Conservation (phyloP, 441 rosid genomes). For the Adansonia gregorii region DNA sequence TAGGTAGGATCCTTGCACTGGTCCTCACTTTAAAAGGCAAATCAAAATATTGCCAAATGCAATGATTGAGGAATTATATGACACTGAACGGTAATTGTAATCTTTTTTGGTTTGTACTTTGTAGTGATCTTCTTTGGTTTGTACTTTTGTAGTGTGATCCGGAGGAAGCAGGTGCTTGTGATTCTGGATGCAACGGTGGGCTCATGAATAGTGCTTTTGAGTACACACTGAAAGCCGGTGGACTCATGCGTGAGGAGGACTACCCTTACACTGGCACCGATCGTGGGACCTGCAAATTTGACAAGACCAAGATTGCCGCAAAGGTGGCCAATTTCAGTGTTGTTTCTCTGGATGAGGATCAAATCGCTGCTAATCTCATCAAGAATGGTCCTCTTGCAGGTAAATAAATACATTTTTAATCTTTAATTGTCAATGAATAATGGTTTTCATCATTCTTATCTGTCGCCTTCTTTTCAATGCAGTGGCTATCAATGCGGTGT, state of each 20-base stretch:
- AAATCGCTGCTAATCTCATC: slow-evolving; percentile 91
- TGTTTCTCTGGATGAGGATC: slow-evolving; percentile 83
- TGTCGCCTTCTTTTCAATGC: slow-evolving; percentile 33
- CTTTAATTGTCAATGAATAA: neutral
- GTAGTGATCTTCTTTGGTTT: slow-evolving; percentile 50
- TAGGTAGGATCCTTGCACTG: too few species aligned
- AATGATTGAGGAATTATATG: neutral
- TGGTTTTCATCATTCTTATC: neutral
- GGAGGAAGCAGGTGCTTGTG: slow-evolving; percentile 76
- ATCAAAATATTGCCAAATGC: too few species aligned
- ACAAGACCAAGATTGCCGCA: slow-evolving; percentile 77
- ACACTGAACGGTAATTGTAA: neutral
- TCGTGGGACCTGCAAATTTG: slow-evolving; percentile 68
- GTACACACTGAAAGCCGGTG: slow-evolving; percentile 86
- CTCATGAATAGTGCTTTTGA: slow-evolving; percentile 93
- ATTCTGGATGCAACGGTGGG: slow-evolving; percentile 94
- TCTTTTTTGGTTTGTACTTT: neutral
- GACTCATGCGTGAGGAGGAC: slow-evolving; percentile 88
- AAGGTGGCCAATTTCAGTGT: slow-evolving; percentile 88
- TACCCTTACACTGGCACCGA: slow-evolving; percentile 90
- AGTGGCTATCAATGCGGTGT: slow-evolving; percentile 88
- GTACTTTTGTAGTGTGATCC: slow-evolving; percentile 93
- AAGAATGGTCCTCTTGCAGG: slow-evolving; percentile 85
- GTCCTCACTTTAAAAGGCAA: too few species aligned
- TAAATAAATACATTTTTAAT: slow-evolving; percentile 21